Percentiles rank a stretch among this genome's conserved stretches.
These are phyloP conservation scores for Anethum foeniculum DNA, from an alignment of 140 eudicot species.

Conservation along the genomic window DNA sequence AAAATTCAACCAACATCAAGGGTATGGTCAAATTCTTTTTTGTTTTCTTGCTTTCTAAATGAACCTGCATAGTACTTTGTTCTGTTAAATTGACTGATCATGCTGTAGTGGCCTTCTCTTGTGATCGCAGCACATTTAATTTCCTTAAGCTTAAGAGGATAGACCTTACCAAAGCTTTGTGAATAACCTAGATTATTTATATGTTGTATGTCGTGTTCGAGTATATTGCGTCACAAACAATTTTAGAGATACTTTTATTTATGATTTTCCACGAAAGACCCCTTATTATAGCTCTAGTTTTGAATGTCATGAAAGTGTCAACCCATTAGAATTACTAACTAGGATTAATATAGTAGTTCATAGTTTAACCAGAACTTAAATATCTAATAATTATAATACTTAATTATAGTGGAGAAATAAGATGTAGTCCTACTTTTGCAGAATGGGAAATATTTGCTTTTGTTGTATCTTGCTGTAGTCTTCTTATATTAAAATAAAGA, in stretches of 20 bases:
- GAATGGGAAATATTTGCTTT: not conserved
- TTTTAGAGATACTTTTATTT: not conserved
- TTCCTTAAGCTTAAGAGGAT: not conserved
- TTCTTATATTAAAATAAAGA: not conserved
- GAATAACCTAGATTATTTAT: not conserved
- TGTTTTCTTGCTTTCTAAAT: not conserved
- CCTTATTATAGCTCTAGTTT: not conserved
- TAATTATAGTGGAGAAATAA: not conserved
- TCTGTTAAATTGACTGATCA: not conserved
- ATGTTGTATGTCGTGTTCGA: not conserved
- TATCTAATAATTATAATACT: not conserved
- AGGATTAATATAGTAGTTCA: not conserved
- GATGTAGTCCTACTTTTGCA: not conserved
- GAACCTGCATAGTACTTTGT: not conserved
- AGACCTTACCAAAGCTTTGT: not conserved
- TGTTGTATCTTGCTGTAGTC: not conserved
- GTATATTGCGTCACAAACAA: not conserved
- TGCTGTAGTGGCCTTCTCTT: not conserved
- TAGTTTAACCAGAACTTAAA: not conserved
- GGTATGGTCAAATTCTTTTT: conserved; percentile 28
- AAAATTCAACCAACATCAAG: conserved; percentile 93
- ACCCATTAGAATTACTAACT: not conserved
- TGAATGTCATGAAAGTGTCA: not conserved
- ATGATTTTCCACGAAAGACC: not conserved
- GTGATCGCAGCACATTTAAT: not conserved